phyloP scores from a whole-genome alignment of 176 grass and related monocot genomes.

The Oryza meridionalis region DNA sequence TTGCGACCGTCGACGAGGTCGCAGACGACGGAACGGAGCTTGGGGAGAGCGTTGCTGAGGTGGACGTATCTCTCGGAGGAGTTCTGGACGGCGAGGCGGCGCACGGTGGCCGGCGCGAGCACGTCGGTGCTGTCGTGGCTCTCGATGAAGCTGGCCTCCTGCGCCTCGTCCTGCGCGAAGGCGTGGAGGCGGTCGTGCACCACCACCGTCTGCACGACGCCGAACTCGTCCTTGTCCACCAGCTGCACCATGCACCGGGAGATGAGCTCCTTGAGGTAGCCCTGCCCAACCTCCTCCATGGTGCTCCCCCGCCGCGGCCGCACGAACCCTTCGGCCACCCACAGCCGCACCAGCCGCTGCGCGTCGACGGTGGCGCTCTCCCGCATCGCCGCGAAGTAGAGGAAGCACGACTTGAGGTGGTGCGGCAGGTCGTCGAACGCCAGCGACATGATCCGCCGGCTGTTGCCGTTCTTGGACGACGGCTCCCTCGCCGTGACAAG shows the following conservation, averaged over 20 bases:
- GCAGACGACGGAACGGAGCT: conserved; percentile 57
- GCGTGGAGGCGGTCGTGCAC: conserved; percentile 57
- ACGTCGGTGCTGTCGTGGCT: conserved; percentile 61
- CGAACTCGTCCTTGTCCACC: conserved; percentile 47
- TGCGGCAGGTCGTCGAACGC: conserved; percentile 65
- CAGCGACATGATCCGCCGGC: conserved; percentile 46
- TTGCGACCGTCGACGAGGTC: conserved; percentile 21
- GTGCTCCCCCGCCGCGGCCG: conserved; percentile 43
- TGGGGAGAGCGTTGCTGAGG: conserved; percentile 55
- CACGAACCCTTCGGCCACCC: conserved; percentile 64
- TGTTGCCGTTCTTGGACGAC: not conserved
- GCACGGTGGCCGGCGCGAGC: conserved; percentile 53
- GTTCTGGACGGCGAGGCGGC: conserved; percentile 58
- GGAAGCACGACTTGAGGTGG: conserved; percentile 73
- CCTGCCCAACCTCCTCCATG: conserved; percentile 53
- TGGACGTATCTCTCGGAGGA: conserved; percentile 43
- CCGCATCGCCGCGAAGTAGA: conserved; percentile 53
- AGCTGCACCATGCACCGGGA: conserved; percentile 58
- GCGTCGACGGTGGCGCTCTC: conserved; percentile 38
- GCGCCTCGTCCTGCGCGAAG: conserved; percentile 60
- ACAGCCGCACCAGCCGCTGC: conserved; percentile 48
- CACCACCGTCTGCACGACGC: conserved; percentile 27
- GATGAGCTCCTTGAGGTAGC: conserved; percentile 55
- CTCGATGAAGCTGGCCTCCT: conserved; percentile 59
- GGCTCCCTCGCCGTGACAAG: conserved; percentile 33